These are phyloP conservation scores for Chalciporus sp. DNA, from an alignment of 1,284 basidiomycete species.

Conservation along the genomic window DNA sequence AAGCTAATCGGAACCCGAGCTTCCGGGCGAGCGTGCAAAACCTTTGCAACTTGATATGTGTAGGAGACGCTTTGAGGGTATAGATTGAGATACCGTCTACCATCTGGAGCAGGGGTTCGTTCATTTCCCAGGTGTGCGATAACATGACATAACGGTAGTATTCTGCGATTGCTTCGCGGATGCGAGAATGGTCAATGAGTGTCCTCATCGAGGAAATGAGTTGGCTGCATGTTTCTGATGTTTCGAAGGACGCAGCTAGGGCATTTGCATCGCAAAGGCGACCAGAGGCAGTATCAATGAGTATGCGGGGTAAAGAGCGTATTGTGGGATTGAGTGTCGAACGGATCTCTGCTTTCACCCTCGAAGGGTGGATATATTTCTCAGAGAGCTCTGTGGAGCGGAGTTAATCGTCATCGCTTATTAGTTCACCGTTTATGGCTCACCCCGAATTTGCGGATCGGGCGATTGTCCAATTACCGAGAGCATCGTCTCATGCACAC, in stretches of 20 bases:
- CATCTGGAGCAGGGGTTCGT: neutral
- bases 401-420: too few relatives aligned
- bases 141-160: slow-evolving; percentile 15
- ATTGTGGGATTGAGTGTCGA: neutral
- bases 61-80: neutral
- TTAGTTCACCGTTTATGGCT: too few relatives aligned
- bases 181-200: slow-evolving; percentile 1
- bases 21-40: neutral
- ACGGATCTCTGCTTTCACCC: neutral
- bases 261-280: neutral
- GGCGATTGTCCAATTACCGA: slow-evolving; percentile 1
- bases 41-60: slow-evolving; percentile 12
- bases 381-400: neutral
- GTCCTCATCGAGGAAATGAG: slow-evolving; percentile 12
- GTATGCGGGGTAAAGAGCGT: neutral
- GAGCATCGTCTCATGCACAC: slow-evolving; percentile 2
- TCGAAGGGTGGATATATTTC: neutral
- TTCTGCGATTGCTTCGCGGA: neutral
- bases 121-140: slow-evolving; percentile 15
- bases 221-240: neutral
- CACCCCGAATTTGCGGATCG: neutral
- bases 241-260: slow-evolving; percentile 4
- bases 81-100: neutral
- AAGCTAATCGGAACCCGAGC: slow-evolving; percentile 9
- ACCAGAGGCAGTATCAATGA: slow-evolving; percentile 11